These are phyloP conservation scores for Cucumis melo DNA, from an alignment of 306 rosid species.

Conservation along the genomic window DNA sequence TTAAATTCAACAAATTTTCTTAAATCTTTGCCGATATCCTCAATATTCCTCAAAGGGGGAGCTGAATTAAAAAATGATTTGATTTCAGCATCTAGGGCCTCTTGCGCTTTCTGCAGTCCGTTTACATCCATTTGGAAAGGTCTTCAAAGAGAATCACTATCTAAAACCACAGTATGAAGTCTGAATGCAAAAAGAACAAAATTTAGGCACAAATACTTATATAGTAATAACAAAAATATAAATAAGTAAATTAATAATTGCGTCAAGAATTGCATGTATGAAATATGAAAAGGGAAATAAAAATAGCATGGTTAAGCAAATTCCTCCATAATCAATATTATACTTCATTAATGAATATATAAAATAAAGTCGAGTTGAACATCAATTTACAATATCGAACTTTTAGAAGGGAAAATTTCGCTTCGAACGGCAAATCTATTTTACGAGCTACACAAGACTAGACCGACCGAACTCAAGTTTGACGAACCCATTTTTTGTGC, in stretches of 20 bases:
- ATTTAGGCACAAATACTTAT: not conserved
- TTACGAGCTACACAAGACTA: not conserved
- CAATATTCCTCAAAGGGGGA: conserved; percentile 45
- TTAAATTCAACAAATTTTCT: conserved; percentile 39
- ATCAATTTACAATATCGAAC: not conserved
- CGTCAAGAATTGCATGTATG: not conserved
- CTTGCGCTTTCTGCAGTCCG: conserved; percentile 17
- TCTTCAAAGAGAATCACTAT: not conserved
- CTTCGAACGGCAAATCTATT: not conserved
- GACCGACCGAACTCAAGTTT: not conserved
- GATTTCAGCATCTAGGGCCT: conserved; percentile 34
- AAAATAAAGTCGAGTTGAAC: not conserved
- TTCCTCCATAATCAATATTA: not conserved
- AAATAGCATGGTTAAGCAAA: not conserved
- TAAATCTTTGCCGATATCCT: conserved; percentile 32
- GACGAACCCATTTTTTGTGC: not conserved
- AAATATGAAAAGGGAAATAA: not conserved
- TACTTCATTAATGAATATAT: not conserved
- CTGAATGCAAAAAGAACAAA: not conserved
- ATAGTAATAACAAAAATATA: not conserved
- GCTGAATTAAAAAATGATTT: conserved; percentile 70
- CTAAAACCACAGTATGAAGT: not conserved
- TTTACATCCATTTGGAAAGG: conserved; percentile 35
- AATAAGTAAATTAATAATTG: not conserved
- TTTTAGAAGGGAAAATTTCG: not conserved